Conservation (phyloP, 2,329 filamentous ascomycete genomes). For the Apiospora malaysiana region DNA sequence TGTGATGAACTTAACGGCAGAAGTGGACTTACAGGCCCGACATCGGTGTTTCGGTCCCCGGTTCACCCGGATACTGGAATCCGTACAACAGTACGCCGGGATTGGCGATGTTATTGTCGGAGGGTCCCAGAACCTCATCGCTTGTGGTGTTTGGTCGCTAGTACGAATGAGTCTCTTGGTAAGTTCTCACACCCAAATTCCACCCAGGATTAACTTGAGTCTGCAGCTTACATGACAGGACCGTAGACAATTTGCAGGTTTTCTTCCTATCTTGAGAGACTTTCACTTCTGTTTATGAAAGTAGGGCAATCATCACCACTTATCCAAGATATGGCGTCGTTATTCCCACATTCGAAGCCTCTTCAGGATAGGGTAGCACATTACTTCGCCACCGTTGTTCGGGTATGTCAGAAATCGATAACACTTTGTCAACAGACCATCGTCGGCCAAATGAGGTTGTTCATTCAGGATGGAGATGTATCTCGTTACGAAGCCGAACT, state of each 20-base stretch:
- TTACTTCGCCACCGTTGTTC: conserved; percentile 48
- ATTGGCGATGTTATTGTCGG: conserved; percentile 49
- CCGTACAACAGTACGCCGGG: conserved; percentile 49
- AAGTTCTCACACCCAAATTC: conserved; percentile 29
- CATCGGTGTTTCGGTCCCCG: conserved; percentile 46
- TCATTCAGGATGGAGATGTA: conserved; percentile 40
- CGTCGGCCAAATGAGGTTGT: conserved; percentile 38
- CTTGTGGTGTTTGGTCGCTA: conserved; percentile 51
- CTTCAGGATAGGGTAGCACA: conserved; percentile 45
- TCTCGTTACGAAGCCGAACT: conserved; percentile 42
- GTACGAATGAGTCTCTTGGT: conserved; percentile 50
- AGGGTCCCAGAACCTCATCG: conserved; percentile 50
- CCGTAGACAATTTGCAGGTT: conserved; percentile 39
- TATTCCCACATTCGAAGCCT: conserved; percentile 46
- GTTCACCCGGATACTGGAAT: conserved; percentile 46
- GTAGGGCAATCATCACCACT: conserved; percentile 47
- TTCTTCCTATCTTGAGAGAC: conserved; percentile 44
- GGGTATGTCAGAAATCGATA: conserved; percentile 44
- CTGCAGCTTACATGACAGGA: background rate
- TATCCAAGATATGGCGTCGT: conserved; percentile 44
- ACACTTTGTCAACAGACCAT: conserved; percentile 41
- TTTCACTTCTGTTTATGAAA: conserved; percentile 48
- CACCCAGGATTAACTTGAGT: conserved; percentile 24
- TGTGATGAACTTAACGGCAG: conserved; percentile 48
- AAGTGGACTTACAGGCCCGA: conserved; percentile 38